Base-by-base conservation (phyloP, 1,284 basidiomycete genomes). In the Xanthoconium separans region DNA sequence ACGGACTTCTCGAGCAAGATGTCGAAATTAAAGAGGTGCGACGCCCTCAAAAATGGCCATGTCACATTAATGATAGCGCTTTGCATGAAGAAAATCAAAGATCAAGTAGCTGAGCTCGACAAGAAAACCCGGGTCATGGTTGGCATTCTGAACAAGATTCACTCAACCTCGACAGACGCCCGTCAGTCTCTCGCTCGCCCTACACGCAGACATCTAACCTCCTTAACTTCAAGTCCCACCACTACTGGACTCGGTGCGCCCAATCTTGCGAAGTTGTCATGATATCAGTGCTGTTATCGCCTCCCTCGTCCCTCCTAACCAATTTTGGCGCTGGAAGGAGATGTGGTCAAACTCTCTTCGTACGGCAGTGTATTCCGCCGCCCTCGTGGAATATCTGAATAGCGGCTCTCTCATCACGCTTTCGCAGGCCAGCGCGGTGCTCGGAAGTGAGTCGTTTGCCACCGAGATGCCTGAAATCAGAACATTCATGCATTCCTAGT, bases 291-390 rank as follows among this genome's bases (percentile, higher is more conserved):
- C 73, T 29, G 74, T 75, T 3, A 69, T 91, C 11, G 81, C 81
- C 6, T 69, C 64, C 5, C 71, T 85, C 31, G 74, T 89, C 34
- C 90, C 89, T 36, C 74, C 76, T 24, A 81, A 87, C 59, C 86
- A 92, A 61, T 87, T 88, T 61, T 93, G 90, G 89, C 78, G 84
- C 57, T 93, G 86, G 85, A 89, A 86, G 65, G 86, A 89, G 30
- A 84, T 85, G 80, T 91, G 86, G 87, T 77, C 79, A 3, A 82
- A 80, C 61, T 84, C 85, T 16, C 66, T 89, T 41, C 75, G 84
- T 40, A 79, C 78, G 16, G 80, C 82, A 13, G 77, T 91, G 1
- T 93, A 87, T 64, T 78, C 82, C 29, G 81, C 83, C 2, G 80
- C 84, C 9, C 66, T 93, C 31, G 75, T 83, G 13, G 79, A 86